Evolutionary conservation across 805 yeast species (phyloP).

Genomic region (Wickerhamomyces hampshirensis): DNA sequence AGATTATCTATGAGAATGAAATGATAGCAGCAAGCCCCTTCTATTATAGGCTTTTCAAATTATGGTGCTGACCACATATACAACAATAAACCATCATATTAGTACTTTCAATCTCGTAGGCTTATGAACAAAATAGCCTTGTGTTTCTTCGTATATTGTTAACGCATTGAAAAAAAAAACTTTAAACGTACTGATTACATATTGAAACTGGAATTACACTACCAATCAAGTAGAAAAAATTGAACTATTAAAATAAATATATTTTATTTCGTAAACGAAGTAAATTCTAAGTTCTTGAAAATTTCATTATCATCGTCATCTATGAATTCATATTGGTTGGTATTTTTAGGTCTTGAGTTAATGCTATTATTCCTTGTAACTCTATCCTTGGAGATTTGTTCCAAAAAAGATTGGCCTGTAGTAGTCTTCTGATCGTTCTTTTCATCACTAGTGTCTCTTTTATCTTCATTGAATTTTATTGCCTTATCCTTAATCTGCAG

Average conservation of each 20-base stretch:
- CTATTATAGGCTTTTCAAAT: slow-evolving; percentile 38
- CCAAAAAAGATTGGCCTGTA: slow-evolving; percentile 22
- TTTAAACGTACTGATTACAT: too few relatives aligned
- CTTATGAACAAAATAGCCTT: too few relatives aligned
- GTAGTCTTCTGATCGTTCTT: slow-evolving; percentile 11
- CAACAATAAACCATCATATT: too few relatives aligned
- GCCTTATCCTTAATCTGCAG: slow-evolving; percentile 30
- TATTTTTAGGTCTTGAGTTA: slow-evolving; percentile 8
- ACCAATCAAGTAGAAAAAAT: too few relatives aligned
- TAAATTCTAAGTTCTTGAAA: slow-evolving; percentile 25
- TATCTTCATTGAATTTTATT: slow-evolving; percentile 8
- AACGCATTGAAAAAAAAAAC: too few relatives aligned
- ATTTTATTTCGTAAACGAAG: slow-evolving; percentile 22
- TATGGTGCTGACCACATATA: slow-evolving; percentile 39
- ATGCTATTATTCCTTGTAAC: slow-evolving; percentile 13
- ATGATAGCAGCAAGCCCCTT: slow-evolving; percentile 39
- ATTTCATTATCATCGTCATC: slow-evolving; percentile 20
- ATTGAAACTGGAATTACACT: too few relatives aligned
- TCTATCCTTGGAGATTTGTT: slow-evolving; percentile 11
- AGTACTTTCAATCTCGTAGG: too few relatives aligned
- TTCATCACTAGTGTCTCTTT: slow-evolving; percentile 4
- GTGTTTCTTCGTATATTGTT: too few relatives aligned
- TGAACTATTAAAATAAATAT: not conserved
- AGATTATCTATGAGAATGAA: slow-evolving; percentile 48
- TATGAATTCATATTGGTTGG: slow-evolving; percentile 19